phyloP scores from a whole-genome alignment of 306 rosid genomes.

The Lathyrus aphaca region DNA sequence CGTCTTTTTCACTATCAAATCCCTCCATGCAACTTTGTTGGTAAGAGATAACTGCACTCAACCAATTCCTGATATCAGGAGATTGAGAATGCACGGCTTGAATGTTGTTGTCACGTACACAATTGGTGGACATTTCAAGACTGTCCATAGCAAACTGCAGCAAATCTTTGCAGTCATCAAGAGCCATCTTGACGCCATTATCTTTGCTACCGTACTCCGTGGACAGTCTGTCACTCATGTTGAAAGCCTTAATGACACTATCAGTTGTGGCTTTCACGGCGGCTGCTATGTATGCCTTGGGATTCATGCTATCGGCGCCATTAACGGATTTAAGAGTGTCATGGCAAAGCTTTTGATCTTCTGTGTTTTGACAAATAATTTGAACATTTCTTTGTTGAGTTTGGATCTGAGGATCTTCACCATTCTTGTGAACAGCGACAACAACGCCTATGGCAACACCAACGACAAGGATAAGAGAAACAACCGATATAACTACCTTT shows the following conservation, averaged over 20 bases:
- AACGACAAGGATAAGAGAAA: constrained; percentile 64
- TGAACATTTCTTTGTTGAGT: constrained; percentile 40
- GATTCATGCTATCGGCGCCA: constrained; percentile 4
- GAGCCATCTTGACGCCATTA: constrained; percentile 46
- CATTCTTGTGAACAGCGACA: constrained; percentile 37
- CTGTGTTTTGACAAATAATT: constrained; percentile 48
- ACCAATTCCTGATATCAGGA: constrained; percentile 64
- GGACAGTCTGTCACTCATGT: constrained; percentile 51
- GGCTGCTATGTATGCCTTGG: constrained; percentile 48
- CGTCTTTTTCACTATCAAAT: constrained; percentile 33
- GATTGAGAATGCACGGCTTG: constrained; percentile 33
- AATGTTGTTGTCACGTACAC: constrained; percentile 40
- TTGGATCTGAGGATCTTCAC: not conserved
- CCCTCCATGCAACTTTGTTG: constrained; percentile 57
- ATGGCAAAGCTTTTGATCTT: constrained; percentile 52
- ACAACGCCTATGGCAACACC: constrained; percentile 65
- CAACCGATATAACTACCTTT: constrained; percentile 46
- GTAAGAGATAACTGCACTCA: constrained; percentile 60
- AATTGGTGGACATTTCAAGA: constrained; percentile 36
- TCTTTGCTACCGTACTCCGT: constrained; percentile 27
- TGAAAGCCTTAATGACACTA: constrained; percentile 50
- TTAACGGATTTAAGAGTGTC: constrained; percentile 41
- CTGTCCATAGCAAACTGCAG: constrained; percentile 49
- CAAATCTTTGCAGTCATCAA: constrained; percentile 68
- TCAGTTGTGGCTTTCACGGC: constrained; percentile 47